These are phyloP conservation scores for Coniochaeta hoffmannii DNA, from an alignment of 2,329 filamentous ascomycete species.

Conservation along the genomic window DNA sequence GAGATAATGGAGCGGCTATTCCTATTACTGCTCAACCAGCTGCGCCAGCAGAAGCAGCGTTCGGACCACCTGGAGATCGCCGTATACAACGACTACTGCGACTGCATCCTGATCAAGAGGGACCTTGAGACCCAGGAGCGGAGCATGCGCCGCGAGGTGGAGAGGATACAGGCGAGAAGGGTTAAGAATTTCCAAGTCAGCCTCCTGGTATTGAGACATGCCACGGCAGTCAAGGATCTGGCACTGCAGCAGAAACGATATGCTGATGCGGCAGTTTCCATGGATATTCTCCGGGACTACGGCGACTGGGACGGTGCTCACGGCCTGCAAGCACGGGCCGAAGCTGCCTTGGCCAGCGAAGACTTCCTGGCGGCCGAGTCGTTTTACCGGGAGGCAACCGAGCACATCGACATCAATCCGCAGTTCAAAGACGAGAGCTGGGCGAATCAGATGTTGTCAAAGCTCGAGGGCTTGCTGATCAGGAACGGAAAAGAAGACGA, in stretches of 20 bases:
- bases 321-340: neutral
- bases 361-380: neutral
- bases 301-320: neutral
- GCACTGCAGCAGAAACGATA: neutral
- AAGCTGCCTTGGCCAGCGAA: neutral
- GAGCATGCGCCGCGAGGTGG: neutral
- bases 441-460: neutral
- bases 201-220: neutral
- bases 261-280: neutral
- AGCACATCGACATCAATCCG: neutral
- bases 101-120: neutral
- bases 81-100: neutral
- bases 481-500: neutral
- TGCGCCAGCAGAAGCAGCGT: neutral
- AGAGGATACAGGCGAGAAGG: neutral
- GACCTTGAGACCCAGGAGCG: neutral
- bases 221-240: neutral
- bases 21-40: neutral
- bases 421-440: constrained; percentile 1
- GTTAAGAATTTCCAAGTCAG: neutral
- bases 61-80: neutral
- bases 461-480: neutral
- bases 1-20: neutral
- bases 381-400: neutral
- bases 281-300: neutral